Percentiles rank a stretch among this genome's conserved stretches.
Evolutionary conservation across 495 filamentous ascomycete genomes (phyloP).

Genomic region (Cercophora samala): DNA sequence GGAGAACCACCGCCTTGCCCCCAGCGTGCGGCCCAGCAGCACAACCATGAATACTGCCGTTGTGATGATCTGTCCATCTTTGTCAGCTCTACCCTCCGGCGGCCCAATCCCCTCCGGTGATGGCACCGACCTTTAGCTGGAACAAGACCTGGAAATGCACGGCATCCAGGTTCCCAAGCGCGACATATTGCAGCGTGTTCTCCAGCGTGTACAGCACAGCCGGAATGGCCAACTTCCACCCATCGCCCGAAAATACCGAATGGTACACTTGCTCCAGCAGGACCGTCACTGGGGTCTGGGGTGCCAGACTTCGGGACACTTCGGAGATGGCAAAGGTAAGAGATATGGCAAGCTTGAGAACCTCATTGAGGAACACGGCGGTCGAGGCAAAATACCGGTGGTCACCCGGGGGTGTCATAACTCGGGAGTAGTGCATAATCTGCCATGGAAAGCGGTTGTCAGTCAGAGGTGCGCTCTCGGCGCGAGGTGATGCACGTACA

Average conservation of each 20-base stretch:
- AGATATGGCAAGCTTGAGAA: conserved; percentile 83
- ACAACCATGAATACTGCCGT: conserved; percentile 84
- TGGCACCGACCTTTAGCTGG: conserved; percentile 64
- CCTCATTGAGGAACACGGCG: conserved; percentile 89
- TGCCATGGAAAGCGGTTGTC: conserved; percentile 28
- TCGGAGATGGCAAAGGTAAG: conserved; percentile 86
- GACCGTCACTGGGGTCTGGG: conserved; percentile 72
- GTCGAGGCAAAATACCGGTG: conserved; percentile 91
- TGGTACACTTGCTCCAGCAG: conserved; percentile 75
- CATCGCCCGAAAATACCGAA: conserved; percentile 84
- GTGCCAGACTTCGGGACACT: conserved; percentile 67
- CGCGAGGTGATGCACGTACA: conserved; percentile 39
- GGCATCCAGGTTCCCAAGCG: conserved; percentile 83
- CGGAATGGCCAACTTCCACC: conserved; percentile 93
- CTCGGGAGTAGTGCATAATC: conserved; percentile 89
- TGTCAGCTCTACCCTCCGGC: background rate
- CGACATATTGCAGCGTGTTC: conserved; percentile 88
- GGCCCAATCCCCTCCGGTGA: no score
- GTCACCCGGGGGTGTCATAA: conserved; percentile 78
- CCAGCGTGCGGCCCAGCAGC: conserved; percentile 67
- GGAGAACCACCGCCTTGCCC: conserved; percentile 69
- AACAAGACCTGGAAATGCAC: conserved; percentile 90
- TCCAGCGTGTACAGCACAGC: conserved; percentile 85
- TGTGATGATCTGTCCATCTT: conserved; percentile 60
- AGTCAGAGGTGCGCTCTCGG: background rate